Evolutionary conservation across 352 stramenopile genomes (phyloP).

Genomic region (Phytophthora chlamydospora): DNA sequence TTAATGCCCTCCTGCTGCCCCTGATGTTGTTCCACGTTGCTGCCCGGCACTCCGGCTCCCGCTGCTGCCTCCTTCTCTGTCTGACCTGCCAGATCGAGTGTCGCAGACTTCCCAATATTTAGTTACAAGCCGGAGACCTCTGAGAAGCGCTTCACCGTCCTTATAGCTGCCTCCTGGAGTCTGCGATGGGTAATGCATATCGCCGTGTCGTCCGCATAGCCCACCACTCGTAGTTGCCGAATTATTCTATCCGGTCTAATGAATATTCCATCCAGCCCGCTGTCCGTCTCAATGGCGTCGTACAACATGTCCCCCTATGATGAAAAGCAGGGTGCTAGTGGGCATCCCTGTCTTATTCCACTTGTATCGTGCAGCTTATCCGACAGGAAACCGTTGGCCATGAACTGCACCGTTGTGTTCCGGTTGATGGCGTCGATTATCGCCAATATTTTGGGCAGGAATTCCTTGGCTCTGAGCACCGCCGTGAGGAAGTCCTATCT

Average conservation of each 20-base stretch:
- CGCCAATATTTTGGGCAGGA: not conserved
- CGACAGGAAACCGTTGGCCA: not conserved
- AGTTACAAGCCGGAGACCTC: not conserved
- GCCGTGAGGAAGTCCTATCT: not conserved
- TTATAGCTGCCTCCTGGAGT: not conserved
- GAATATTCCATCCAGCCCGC: not conserved
- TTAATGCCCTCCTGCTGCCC: not conserved
- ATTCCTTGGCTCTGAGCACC: not conserved
- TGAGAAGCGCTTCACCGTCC: slow-evolving; percentile 2
- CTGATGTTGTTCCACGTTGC: not conserved
- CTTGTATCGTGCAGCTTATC: not conserved
- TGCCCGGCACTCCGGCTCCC: no score
- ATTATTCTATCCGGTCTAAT: not conserved
- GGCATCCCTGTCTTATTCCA: slow-evolving; percentile 10
- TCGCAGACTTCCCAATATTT: slow-evolving; percentile 1
- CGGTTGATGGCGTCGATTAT: not conserved
- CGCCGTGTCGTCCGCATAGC: slow-evolving; percentile 12
- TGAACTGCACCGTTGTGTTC: not conserved
- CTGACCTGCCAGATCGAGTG: no score
- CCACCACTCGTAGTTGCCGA: not conserved
- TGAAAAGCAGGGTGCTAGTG: slow-evolving; percentile 8
- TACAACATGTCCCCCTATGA: slow-evolving; percentile 1
- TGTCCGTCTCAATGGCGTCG: not conserved
- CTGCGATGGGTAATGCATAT: not conserved
- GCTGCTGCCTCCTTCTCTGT: no score